phyloP scores from a whole-genome alignment of 116 monocot species.

The Zostera marina region DNA sequence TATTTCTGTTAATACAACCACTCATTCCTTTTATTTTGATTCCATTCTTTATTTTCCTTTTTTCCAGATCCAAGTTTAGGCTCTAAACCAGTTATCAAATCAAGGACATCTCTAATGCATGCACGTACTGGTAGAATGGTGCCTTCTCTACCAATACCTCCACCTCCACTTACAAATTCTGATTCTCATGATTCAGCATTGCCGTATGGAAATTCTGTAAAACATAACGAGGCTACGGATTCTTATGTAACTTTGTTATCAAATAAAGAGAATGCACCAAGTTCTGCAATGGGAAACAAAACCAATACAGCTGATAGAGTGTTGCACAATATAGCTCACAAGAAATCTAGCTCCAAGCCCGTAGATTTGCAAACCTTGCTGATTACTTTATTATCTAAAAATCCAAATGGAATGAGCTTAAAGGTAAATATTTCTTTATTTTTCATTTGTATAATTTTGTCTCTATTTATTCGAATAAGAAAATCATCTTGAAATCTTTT shows the following conservation, averaged over 20 bases:
- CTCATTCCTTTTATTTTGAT: too few relatives aligned
- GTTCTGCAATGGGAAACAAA: conserved; percentile 22
- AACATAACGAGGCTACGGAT: conserved; percentile 17
- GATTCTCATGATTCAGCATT: conserved; percentile 11
- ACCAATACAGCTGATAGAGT: conserved; percentile 10
- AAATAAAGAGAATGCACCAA: conserved; percentile 27
- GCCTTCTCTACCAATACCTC: conserved; percentile 36
- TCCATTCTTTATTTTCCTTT: conserved; percentile 1
- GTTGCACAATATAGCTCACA: conserved; percentile 4
- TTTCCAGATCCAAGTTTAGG: conserved; percentile 23
- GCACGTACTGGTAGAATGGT: conserved; percentile 14
- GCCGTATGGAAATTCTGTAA: conserved; percentile 11
- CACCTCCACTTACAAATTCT: conserved; percentile 43
- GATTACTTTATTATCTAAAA: conserved; percentile 36
- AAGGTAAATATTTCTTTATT: conserved; percentile 40
- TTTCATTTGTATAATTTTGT: too few relatives aligned
- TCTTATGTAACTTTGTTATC: conserved; percentile 14
- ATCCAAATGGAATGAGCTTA: conserved; percentile 65
- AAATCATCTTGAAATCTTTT: background rate
- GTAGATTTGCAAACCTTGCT: conserved; percentile 33
- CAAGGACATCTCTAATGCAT: conserved; percentile 19
- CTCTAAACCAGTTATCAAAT: conserved; percentile 42
- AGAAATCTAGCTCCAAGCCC: background rate
- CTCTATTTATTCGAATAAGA: too few relatives aligned
- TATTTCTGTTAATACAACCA: too few relatives aligned